Base-by-base conservation (phyloP, 2,329 filamentous ascomycete genomes). In the Phyllosticta citribraziliensis region DNA sequence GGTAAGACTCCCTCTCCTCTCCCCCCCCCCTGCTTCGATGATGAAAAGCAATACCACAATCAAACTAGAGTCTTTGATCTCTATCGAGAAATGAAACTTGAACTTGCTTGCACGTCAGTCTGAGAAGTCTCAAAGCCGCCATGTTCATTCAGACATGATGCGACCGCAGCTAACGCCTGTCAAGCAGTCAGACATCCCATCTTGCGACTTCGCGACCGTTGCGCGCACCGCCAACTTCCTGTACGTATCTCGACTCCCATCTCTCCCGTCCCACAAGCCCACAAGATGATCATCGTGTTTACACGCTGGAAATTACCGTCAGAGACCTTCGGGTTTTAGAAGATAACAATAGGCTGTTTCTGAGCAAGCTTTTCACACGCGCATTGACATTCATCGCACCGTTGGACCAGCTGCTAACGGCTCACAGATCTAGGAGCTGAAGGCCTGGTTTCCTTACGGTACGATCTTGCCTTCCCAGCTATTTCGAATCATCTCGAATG, bases 1-100 rank as follows among this genome's bases (percentile, higher is more conserved):
- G 52, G 52, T 53, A 53, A 22, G 52, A 11, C 27, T 33, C 24
- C n/a, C 5, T 33, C 5, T 10, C 54, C 54, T 56, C 54, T 3
- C 47, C 3, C 60, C 30, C 60, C 30, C 17, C n/a, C 54, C 51
- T 51, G 51, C 55, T 55, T 67, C 67, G 63, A 70, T 72, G 73
- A 75, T 75, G 73, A 75, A 68, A 72, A 67, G 70, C 67, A 72
- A 71, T 73, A 72, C 72, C 70, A 69, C 69, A 68, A 66, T 56
- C 58, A 75, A 75, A 75, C 73, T 75, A 75, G 73, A 75, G 73
- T 75, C 73, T 75, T 75, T 75, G 73, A 75, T 72, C 73, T 69
- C 66, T 63, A 61, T 53, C 63, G 68, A 66, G 72, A 72, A 71
- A 74, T 75, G 73, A 75, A 75, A 75, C 71, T 71, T 63, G 56